These are phyloP conservation scores for Phytophthora podocarpi DNA, from an alignment of 352 stramenopile species.

Conservation along the genomic window DNA sequence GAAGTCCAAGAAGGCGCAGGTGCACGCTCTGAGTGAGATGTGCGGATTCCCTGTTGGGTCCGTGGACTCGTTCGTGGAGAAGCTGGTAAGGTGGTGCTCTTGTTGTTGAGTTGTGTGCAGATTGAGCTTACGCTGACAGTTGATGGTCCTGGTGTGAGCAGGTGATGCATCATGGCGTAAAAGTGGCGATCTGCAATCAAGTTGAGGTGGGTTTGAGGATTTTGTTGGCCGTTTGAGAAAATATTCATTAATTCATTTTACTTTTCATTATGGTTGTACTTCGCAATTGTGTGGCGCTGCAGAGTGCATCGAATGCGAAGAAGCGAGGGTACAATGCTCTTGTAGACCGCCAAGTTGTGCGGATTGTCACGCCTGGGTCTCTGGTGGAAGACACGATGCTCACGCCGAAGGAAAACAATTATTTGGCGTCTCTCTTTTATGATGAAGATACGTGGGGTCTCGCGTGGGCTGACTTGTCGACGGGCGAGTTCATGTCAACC, in stretches of 20 bases:
- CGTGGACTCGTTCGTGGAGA: slow-evolving; percentile 81
- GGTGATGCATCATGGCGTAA: slow-evolving; percentile 85
- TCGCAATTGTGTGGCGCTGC: neutral
- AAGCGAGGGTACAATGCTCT: slow-evolving; percentile 64
- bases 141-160: slow-evolving; percentile 12
- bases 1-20: slow-evolving; percentile 63
- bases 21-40: slow-evolving; percentile 67
- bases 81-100: slow-evolving; percentile 49
- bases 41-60: slow-evolving; percentile 78
- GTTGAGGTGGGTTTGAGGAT: slow-evolving; percentile 48
- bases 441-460: slow-evolving; percentile 48
- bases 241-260: neutral
- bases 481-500: slow-evolving; percentile 77
- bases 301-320: slow-evolving; percentile 57
- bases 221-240: neutral
- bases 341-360: slow-evolving; percentile 79
- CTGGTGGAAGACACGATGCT: slow-evolving; percentile 83
- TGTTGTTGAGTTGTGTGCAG: neutral
- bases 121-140: neutral
- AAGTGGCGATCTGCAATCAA: slow-evolving; percentile 87
- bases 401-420: slow-evolving; percentile 79
- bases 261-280: neutral
- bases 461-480: slow-evolving; percentile 80
- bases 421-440: slow-evolving; percentile 62
- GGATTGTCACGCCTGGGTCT: slow-evolving; percentile 76